phyloP scores from a whole-genome alignment of 2,329 filamentous ascomycete species.

The Penicillium sp. region DNA sequence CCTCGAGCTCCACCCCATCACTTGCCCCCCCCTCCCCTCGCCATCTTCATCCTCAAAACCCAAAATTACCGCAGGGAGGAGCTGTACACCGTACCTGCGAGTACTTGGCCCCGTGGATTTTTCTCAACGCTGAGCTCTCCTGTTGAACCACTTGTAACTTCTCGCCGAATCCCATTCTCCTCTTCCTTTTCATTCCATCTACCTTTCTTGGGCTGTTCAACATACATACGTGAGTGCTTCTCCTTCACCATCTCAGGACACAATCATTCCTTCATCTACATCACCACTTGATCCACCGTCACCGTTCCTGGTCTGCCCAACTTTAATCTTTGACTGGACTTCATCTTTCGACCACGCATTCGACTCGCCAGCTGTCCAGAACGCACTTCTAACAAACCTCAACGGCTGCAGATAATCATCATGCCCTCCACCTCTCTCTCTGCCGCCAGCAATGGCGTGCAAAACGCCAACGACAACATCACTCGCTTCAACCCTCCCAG shows the following conservation, averaged over 20 bases:
- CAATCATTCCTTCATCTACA: not conserved
- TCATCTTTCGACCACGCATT: too few species aligned
- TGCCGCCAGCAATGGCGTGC: slow-evolving; percentile 48
- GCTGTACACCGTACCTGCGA: slow-evolving; percentile 26
- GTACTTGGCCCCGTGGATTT: slow-evolving; percentile 22
- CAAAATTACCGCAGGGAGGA: slow-evolving; percentile 14
- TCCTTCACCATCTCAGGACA: slow-evolving; percentile 6
- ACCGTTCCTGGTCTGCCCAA: slow-evolving; percentile 2
- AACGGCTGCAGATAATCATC: slow-evolving; percentile 26
- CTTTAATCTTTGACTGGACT: not conserved
- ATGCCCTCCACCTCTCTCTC: slow-evolving; percentile 51
- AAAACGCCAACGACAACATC: slow-evolving; percentile 97
- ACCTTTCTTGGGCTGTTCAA: slow-evolving; percentile 18
- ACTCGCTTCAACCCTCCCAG: slow-evolving; percentile 90
- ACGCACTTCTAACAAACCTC: not conserved
- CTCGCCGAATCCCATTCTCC: slow-evolving; percentile 9
- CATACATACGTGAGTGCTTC: slow-evolving; percentile 16
- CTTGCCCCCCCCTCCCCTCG: not conserved
- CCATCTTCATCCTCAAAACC: not conserved
- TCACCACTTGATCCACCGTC: not conserved
- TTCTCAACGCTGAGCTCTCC: slow-evolving; percentile 21
- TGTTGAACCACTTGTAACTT: not conserved
- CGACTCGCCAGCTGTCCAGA: too few species aligned
- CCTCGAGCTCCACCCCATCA: not conserved
- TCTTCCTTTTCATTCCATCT: slow-evolving; percentile 16